Percentiles rank a stretch among this genome's conserved stretches.
Conservation (phyloP, 331 rosid species). For the Quercus phellos region DNA sequence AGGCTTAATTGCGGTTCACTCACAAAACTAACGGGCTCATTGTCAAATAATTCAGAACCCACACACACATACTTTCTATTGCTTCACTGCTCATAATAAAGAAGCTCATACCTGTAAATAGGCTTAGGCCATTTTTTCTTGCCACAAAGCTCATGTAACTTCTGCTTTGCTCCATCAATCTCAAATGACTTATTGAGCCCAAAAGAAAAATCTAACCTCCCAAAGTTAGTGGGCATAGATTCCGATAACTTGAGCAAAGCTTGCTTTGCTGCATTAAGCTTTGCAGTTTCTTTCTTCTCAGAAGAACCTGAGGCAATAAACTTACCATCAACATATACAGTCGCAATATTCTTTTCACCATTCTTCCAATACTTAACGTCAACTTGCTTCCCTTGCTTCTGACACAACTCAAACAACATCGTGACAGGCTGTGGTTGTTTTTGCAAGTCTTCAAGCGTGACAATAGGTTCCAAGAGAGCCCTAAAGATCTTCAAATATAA, state of each 20-base stretch:
- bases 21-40: not conserved
- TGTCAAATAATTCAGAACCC: not conserved
- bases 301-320: constrained; percentile 56
- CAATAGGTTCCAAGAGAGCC: constrained; percentile 58
- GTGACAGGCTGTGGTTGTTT: constrained; percentile 64
- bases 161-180: constrained; percentile 55
- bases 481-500: constrained; percentile 42
- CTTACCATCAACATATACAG: constrained; percentile 51
- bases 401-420: constrained; percentile 46
- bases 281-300: constrained; percentile 52
- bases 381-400: constrained; percentile 52
- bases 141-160: constrained; percentile 43
- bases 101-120: constrained; percentile 39
- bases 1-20: not conserved
- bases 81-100: not conserved
- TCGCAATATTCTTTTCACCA: constrained; percentile 24
- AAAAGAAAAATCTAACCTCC: not conserved
- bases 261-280: constrained; percentile 61
- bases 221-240: not conserved
- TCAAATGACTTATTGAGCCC: constrained; percentile 33
- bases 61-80: not conserved
- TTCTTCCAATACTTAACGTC: constrained; percentile 33
- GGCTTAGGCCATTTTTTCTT: constrained; percentile 63
- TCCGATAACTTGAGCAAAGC: constrained; percentile 38
- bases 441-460: constrained; percentile 40